Evolutionary conservation across 192 early-diverging fungal genomes (phyloP).

Genomic region (Umbelopsis sp.): DNA sequence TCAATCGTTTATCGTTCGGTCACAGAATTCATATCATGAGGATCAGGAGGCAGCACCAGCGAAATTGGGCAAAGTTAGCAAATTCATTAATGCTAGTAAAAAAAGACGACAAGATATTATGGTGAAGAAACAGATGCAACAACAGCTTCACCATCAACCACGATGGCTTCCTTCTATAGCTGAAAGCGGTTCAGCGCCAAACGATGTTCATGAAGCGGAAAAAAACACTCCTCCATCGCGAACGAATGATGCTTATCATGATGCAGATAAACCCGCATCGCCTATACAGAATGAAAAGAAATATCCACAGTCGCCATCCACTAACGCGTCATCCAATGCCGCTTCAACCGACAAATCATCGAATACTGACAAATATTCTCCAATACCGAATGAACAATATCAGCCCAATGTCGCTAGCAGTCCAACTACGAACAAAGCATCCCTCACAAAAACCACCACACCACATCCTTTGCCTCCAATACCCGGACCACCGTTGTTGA

Average conservation of each 20-base stretch:
- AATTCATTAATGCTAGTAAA: slow-evolving; percentile 7
- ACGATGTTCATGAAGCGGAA: neutral
- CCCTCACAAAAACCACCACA: neutral
- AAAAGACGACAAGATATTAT: slow-evolving; percentile 13
- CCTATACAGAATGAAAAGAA: neutral
- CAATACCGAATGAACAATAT: slow-evolving; percentile 9
- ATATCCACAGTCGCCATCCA: neutral
- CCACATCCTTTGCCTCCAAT: slow-evolving; percentile 12
- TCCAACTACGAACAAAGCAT: neutral
- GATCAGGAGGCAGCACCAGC: slow-evolving; percentile 12
- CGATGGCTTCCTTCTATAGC: slow-evolving; percentile 1
- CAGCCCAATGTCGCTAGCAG: neutral
- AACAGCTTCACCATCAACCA: slow-evolving; percentile 7
- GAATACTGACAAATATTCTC: neutral
- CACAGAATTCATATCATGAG: slow-evolving; percentile 3
- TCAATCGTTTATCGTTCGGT: neutral
- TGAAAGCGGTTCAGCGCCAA: neutral
- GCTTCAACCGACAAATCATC: neutral
- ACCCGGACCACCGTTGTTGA: slow-evolving; percentile 10
- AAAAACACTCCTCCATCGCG: neutral
- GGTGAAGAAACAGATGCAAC: slow-evolving; percentile 11
- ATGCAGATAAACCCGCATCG: neutral
- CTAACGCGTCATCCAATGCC: neutral
- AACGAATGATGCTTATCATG: neutral
- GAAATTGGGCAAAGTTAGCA: slow-evolving; percentile 8